Conservation (phyloP, 768 basidiomycete genomes). For the Lanmaoa pseudosensibilis region DNA sequence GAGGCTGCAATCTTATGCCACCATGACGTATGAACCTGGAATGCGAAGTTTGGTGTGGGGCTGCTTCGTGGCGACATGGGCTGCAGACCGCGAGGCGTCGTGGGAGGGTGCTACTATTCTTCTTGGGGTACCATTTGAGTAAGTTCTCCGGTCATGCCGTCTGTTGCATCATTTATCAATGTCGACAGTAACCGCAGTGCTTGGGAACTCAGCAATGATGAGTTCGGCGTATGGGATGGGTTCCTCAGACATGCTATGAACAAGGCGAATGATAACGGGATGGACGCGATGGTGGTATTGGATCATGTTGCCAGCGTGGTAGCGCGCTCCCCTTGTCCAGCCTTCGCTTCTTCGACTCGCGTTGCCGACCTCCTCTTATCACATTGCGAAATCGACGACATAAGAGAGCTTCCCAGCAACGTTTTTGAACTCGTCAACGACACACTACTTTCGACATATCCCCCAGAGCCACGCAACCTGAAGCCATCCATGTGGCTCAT, state of each 20-base stretch:
- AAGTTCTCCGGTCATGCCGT: constrained; percentile 28
- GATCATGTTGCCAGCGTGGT: constrained; percentile 55
- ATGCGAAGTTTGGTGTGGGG: constrained; percentile 58
- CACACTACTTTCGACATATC: constrained; percentile 62
- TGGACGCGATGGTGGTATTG: constrained; percentile 52
- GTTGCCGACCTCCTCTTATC: constrained; percentile 63
- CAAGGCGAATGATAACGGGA: constrained; percentile 60
- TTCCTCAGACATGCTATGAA: constrained; percentile 51
- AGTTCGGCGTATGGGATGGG: constrained; percentile 59
- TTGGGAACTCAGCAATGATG: constrained; percentile 57
- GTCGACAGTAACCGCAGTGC: constrained; percentile 37
- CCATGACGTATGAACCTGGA: constrained; percentile 37
- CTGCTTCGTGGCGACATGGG: constrained; percentile 57
- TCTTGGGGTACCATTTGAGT: constrained; percentile 65
- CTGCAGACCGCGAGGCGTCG: constrained; percentile 38
- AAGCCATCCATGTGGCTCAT: constrained; percentile 62
- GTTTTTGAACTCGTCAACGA: constrained; percentile 62
- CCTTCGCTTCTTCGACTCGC: constrained; percentile 46
- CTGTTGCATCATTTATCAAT: constrained; percentile 5
- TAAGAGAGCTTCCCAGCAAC: constrained; percentile 51
- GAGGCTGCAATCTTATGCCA: constrained; percentile 21
- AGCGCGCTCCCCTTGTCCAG: constrained; percentile 39
- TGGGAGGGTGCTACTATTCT: constrained; percentile 57
- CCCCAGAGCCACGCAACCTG: constrained; percentile 56
- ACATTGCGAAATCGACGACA: constrained; percentile 49